Evolutionary conservation across 148 eudicot species (phyloP).

Genomic region (Gaultheria prostrata): DNA sequence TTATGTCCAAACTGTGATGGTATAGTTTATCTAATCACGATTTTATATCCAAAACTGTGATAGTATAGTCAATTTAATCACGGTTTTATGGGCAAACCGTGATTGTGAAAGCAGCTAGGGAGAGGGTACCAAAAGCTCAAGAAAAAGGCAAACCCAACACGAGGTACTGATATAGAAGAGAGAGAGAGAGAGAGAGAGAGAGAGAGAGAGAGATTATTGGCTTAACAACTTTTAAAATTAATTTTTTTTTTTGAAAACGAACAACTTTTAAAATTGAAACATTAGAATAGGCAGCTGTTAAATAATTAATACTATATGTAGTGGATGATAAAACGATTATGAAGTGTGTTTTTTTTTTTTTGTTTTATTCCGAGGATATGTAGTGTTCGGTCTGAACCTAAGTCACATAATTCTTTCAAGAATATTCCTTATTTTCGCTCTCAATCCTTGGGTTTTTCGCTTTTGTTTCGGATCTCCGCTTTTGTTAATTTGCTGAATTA

Average conservation of each 20-base stretch:
- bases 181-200: background rate
- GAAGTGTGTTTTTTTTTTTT: too few species aligned
- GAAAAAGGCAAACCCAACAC: background rate
- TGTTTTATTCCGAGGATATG: too few species aligned
- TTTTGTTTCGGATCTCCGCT: background rate
- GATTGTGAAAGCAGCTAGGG: background rate
- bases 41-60: too few species aligned
- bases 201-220: too few species aligned
- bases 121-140: slow-evolving; percentile 6
- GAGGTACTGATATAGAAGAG: background rate
- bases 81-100: too few species aligned
- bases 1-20: too few species aligned
- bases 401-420: background rate
- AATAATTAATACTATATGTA: background rate
- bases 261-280: background rate
- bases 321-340: background rate
- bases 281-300: background rate
- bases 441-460: too few species aligned
- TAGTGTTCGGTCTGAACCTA: background rate
- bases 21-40: too few species aligned
- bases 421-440: too few species aligned
- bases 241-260: too few species aligned
- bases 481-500: background rate
- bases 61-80: too few species aligned
- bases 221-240: background rate